Evolutionary conservation across 306 rosid genomes (phyloP).

Genomic region (Prunus campanulata): DNA sequence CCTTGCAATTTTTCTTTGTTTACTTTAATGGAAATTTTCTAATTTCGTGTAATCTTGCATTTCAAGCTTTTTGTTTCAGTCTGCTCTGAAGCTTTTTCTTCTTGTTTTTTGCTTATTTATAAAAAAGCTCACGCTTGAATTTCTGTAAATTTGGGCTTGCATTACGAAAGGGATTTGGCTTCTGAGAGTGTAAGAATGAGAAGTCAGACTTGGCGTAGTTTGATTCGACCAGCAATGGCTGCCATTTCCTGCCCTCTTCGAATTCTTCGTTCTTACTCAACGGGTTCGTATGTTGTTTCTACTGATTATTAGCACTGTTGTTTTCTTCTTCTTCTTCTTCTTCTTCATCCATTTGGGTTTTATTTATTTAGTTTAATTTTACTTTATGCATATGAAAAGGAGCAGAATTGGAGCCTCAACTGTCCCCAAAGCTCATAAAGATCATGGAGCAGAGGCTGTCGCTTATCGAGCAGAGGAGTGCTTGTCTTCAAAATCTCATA

Average conservation of each 20-base stretch:
- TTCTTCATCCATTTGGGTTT: neutral
- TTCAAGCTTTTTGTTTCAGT: no score
- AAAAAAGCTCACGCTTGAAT: no score
- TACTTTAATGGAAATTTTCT: no score
- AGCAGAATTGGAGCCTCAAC: constrained; percentile 51
- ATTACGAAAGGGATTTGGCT: no score
- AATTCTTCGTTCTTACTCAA: constrained; percentile 39
- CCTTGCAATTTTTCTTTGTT: no score
- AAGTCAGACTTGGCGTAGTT: neutral
- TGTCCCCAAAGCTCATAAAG: constrained; percentile 54
- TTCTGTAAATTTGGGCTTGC: no score
- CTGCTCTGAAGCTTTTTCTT: no score
- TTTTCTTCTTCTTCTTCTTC: no score
- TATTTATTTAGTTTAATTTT: neutral
- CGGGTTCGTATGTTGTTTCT: constrained; percentile 26
- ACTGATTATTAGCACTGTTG: no score
- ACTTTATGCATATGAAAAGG: neutral
- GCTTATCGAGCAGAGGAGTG: constrained; percentile 57
- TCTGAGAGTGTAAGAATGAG: neutral
- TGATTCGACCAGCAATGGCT: neutral
- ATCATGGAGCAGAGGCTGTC: constrained; percentile 75
- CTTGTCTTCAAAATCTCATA: constrained; percentile 44
- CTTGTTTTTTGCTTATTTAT: no score
- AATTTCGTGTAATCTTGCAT: no score
- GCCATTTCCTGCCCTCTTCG: neutral